Evolutionary conservation across 805 yeast genomes (phyloP).

Genomic region (Wickerhamiella vanderwaltii): DNA sequence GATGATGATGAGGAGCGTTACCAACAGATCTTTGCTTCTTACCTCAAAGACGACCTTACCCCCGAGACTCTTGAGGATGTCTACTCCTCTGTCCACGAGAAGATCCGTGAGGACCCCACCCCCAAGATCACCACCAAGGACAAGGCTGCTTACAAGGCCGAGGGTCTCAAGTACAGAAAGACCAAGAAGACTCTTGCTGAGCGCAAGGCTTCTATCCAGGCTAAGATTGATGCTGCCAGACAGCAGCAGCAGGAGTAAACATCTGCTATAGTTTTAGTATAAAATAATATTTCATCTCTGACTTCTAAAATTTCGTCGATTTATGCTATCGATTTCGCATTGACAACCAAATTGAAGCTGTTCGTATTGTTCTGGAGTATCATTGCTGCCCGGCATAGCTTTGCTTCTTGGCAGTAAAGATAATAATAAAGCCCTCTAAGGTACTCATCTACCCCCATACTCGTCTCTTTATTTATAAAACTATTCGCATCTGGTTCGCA

Average conservation of each 20-base stretch:
- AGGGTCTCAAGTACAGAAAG: conserved; percentile 83
- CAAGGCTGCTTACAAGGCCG: conserved; percentile 98
- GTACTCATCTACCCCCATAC: too few relatives aligned
- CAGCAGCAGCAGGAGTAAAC: conserved; percentile 7
- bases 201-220: conserved; percentile 79
- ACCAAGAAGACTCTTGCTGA: conserved; percentile 81
- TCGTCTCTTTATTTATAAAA: too few relatives aligned
- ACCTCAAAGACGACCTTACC: conserved; percentile 93
- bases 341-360: too few relatives aligned
- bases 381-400: too few relatives aligned
- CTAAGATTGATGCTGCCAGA: conserved; percentile 75
- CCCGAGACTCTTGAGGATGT: conserved; percentile 94
- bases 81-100: conserved; percentile 87
- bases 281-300: conserved; percentile 6
- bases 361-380: too few relatives aligned
- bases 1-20: conserved; percentile 99
- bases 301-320: too few relatives aligned
- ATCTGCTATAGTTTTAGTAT: too few relatives aligned
- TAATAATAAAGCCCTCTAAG: too few relatives aligned
- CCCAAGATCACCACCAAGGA: conserved; percentile 82
- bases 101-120: conserved; percentile 91
- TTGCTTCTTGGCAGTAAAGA: too few relatives aligned
- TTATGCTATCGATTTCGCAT: too few relatives aligned
- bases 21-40: conserved; percentile 90
- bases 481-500: too few relatives aligned